Base-by-base conservation (phyloP, 306 rosid genomes). In the Glycine tomentella region DNA sequence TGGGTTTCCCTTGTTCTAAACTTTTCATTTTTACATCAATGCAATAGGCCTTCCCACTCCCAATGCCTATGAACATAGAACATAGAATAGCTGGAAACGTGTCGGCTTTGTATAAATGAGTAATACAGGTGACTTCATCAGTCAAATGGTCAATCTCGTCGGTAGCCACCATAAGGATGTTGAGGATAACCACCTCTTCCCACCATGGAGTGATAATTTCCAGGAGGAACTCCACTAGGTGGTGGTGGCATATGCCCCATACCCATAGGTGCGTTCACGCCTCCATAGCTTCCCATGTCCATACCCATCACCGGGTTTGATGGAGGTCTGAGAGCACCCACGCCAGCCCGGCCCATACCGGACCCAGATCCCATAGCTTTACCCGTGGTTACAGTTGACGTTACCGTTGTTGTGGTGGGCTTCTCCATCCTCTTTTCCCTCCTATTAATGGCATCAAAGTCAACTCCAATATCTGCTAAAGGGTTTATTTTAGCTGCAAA, bases 361-460 rank as follows among this genome's bases (percentile, higher is more conserved):
- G 98, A 90, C 78, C 97, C 97, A 62, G 97, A 90, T 82, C 98
- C 98, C 98, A 94, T 94, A 25, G 97, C 98, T 84, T 88, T 94
- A 62, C 98, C 98, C 97, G 92, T 94, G 80, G 56, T 89, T 57
- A 88, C 81, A 9, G 95, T 87, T 45, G 98, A 92, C 40, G 81
- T 74, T 16, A 83, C 84, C 3, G 89, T 81, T 69, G 87, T 61
- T 9, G 88, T 71, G 72, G 90, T 51, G 10, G 89, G 97, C 91
- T 89, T 94, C 86, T 94, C 97, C 94, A 92, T 87, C 87, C 98
- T 94, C 91, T 89, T 94, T 5, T 94, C 98, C 90, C 79, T 94
- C 83, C 97, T 86, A 81, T 92, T 92, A 69, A 94, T 86, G 61
- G 97, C 85, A 77, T 92, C 98, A 85, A 94, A 94, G 82, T 94